Evolutionary conservation across 192 early-diverging fungal genomes (phyloP), one percentile per base, ranked within the genome.

Genomic region (Geranomyces variabilis): DNA sequence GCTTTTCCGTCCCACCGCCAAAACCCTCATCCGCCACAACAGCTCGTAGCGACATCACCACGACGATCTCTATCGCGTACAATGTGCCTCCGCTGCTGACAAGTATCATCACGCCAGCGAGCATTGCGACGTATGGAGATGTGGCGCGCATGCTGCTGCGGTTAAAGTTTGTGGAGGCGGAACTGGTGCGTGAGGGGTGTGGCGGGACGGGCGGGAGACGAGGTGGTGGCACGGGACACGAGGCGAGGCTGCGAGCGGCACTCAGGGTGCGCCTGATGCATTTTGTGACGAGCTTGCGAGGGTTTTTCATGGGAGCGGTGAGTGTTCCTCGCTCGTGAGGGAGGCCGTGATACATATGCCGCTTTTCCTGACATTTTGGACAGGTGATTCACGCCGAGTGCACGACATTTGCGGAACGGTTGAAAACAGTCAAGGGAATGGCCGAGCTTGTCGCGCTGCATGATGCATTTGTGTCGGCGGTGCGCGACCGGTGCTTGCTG

Each of bases 331-430:
- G 19, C 51, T 24, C 10, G 36, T 41, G 36, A 41, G 10, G 36
- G 36, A 10, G 36, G 19, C 15, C 7, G 51, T 4, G n/a, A 17
- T 3, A 53, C 7, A 15, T 7, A n/a, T 3, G 51, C 17, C 17
- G n/a, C 17, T 24, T 53, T 17, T 15, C 19, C 51, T 53, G n/a
- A 17, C 22, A 30, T 24, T 33, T 60, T 7, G 22, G 3, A n/a
- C 41, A 72, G 70, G 62, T 72, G 17, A 72, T 72, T 36, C 59
- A 72, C 49, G 60, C 62, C 1, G 70, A 72, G 64, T 72, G 55
- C 46, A 30, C 22, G n/a, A 15, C 15, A 3, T 55, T 72, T 26
- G 26, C 24, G 15, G 26, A 28, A n/a, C 30, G 49, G 15, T 15
- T 72, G 13, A 17, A 30, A 17, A 8, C 46, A 0, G 59, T 44